A percentile compares a stretch with the other conserved stretches of the same genome.
These are phyloP conservation scores for Agaricus sinodeliciosus DNA, from an alignment of 768 basidiomycete species.

Conservation along the genomic window DNA sequence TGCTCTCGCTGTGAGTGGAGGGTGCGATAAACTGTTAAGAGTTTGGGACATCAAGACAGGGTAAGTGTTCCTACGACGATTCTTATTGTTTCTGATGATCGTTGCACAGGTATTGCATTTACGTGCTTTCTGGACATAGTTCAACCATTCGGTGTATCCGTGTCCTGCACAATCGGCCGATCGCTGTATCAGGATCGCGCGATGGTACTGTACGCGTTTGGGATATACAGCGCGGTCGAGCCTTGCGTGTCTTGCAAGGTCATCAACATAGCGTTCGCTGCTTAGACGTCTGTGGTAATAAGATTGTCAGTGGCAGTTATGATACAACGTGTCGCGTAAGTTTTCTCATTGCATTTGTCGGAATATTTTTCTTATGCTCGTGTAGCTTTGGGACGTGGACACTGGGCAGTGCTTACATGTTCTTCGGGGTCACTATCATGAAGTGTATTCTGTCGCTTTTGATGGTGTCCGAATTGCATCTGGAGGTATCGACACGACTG, in stretches of 20 bases:
- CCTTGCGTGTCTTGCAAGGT: slow-evolving; percentile 61
- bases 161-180: slow-evolving; percentile 77
- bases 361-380: not conserved
- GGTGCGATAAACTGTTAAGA: slow-evolving; percentile 86
- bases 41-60: slow-evolving; percentile 91
- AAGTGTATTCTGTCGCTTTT: slow-evolving; percentile 89
- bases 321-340: slow-evolving; percentile 80
- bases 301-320: slow-evolving; percentile 89
- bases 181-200: slow-evolving; percentile 87
- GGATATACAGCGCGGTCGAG: slow-evolving; percentile 80
- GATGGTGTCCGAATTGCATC: slow-evolving; percentile 79
- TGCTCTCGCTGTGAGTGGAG: slow-evolving; percentile 82
- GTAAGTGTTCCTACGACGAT: slow-evolving; percentile 31
- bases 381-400: slow-evolving; percentile 84
- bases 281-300: slow-evolving; percentile 80
- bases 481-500: slow-evolving; percentile 90
- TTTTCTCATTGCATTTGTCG: slow-evolving; percentile 6
- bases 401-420: slow-evolving; percentile 83
- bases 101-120: slow-evolving; percentile 54
- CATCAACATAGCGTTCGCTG: slow-evolving; percentile 82
- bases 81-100: not conserved
- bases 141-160: slow-evolving; percentile 91
- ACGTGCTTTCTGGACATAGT: slow-evolving; percentile 76
- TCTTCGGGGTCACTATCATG: slow-evolving; percentile 76
- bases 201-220: slow-evolving; percentile 86